phyloP scores from a whole-genome alignment of 2,329 filamentous ascomycete genomes.

The Xylariaceae sp. region DNA sequence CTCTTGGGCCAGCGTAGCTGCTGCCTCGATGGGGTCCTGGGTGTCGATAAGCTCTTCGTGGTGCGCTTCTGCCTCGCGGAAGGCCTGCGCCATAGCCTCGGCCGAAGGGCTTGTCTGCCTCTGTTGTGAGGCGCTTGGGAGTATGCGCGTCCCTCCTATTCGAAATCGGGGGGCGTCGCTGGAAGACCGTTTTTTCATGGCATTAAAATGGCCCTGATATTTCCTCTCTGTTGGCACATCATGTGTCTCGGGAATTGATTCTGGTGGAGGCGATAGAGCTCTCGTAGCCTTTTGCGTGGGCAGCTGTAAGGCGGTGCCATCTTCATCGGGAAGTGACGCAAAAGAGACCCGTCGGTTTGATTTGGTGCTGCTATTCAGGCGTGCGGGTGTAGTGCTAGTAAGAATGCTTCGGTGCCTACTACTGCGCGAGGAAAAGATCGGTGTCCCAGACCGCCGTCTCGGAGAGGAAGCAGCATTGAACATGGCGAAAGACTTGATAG shows the following conservation, averaged over 20 bases:
- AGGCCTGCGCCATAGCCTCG: constrained; percentile 42
- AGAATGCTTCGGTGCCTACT: constrained; percentile 15
- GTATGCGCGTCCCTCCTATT: constrained; percentile 20
- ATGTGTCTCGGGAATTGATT: too few relatives aligned
- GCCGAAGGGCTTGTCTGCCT: constrained; percentile 30
- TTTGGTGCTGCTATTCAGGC: constrained; percentile 9
- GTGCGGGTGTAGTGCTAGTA: constrained; percentile 7
- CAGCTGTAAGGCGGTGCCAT: constrained; percentile 12
- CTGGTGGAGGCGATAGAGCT: constrained; percentile 37
- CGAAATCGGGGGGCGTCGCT: not conserved
- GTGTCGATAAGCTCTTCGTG: not conserved
- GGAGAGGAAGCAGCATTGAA: constrained; percentile 45
- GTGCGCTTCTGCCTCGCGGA: constrained; percentile 35
- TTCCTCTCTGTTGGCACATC: too few relatives aligned
- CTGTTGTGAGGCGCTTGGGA: constrained; percentile 37
- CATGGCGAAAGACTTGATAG: constrained; percentile 43
- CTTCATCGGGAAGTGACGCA: constrained; percentile 21
- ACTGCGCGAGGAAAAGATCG: constrained; percentile 5
- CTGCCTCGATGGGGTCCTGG: too few relatives aligned
- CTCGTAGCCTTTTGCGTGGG: constrained; percentile 9
- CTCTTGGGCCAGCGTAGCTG: too few relatives aligned
- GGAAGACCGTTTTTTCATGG: constrained; percentile 29
- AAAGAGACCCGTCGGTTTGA: constrained; percentile 28
- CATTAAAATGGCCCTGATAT: constrained; percentile 42
- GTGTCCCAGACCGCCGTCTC: constrained; percentile 13